Evolutionary conservation across 2,329 filamentous ascomycete species (phyloP), one percentile per base, ranked within the genome.

Genomic region (Pyrenochaeta sp.): DNA sequence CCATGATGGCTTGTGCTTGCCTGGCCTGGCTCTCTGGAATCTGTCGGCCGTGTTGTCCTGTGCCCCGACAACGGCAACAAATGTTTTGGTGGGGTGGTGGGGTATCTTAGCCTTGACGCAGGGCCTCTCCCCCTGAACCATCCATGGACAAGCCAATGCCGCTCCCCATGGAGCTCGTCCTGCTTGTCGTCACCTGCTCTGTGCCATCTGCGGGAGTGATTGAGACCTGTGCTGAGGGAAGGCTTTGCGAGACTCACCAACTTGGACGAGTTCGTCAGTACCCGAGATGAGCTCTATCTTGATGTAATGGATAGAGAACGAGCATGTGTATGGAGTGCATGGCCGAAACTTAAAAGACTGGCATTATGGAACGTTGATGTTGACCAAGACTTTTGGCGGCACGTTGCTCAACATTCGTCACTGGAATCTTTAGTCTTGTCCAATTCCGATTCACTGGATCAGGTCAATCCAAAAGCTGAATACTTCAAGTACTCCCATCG

Each of bases 241-340:
- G 37, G 44, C 43, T 37, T 19, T n/a, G n/a, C n/a, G n/a, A n/a
- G n/a, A 30, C 69, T 81, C 0, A 61, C 69, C 26, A 61, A 53
- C 21, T 81, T 7, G n/a, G 74, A 81, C 43, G 76, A 80, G 51
- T 77, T 81, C 41, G 73, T 75, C 28, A 77, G 74, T 53, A 65
- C n/a, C n/a, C n/a, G n/a, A n/a, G n/a, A n/a, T n/a, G n/a, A n/a
- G n/a, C n/a, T 78, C 14, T 68, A 65, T n/a, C 54, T 79, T 41
- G 65, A 63, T 34, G 48, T 71, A 0, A 40, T 45, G 13, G 49
- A 39, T 10, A 37, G 45, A 5, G 44, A 30, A 14, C 40, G 65
- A 17, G 53, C 67, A 13, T 67, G 67, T 7, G 69, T 77, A 3
- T 80, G 77, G 77, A 63, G 63, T 22, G 40, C 69, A 7, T 80